A percentile compares a stretch with the other conserved stretches of the same genome.
phyloP scores from a whole-genome alignment of 192 early-diverging fungal genomes.

The Spinellus fusiger region DNA sequence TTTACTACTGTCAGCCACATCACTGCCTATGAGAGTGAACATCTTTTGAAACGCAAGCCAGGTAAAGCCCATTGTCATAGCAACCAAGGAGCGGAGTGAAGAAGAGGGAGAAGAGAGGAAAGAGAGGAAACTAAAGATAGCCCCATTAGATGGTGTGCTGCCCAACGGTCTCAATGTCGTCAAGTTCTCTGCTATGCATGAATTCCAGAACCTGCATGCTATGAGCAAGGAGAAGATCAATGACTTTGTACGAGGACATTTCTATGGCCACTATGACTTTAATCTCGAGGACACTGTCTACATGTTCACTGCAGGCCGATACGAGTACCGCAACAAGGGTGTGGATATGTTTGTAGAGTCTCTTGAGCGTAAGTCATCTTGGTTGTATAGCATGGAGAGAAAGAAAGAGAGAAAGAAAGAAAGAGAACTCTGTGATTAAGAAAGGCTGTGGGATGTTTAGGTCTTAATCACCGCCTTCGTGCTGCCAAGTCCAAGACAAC shows the following conservation, averaged over 20 bases:
- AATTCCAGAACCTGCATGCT: slow-evolving; percentile 98
- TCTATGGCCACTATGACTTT: slow-evolving; percentile 96
- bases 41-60: slow-evolving; percentile 90
- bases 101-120: too few relatives aligned
- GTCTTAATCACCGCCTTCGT: slow-evolving; percentile 82
- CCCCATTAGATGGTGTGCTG: slow-evolving; percentile 93
- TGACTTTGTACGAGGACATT: slow-evolving; percentile 95
- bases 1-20: slow-evolving; percentile 97
- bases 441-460: slow-evolving; percentile 29
- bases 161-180: slow-evolving; percentile 96
- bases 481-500: slow-evolving; percentile 77
- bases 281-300: slow-evolving; percentile 95
- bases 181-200: slow-evolving; percentile 95
- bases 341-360: slow-evolving; percentile 96
- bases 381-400: not conserved
- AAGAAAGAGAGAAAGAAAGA: not conserved
- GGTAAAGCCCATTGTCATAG: slow-evolving; percentile 32
- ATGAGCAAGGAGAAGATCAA: slow-evolving; percentile 90
- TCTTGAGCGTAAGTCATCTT: slow-evolving; percentile 66
- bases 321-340: slow-evolving; percentile 97
- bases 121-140: too few relatives aligned
- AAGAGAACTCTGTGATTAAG: not conserved
- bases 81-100: not conserved
- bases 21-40: slow-evolving; percentile 93
- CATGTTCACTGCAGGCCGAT: slow-evolving; percentile 95